A percentile compares a stretch with the other conserved stretches of the same genome.
phyloP scores from a whole-genome alignment of 2,329 filamentous ascomycete genomes.

The Alternaria triticimaculans region DNA sequence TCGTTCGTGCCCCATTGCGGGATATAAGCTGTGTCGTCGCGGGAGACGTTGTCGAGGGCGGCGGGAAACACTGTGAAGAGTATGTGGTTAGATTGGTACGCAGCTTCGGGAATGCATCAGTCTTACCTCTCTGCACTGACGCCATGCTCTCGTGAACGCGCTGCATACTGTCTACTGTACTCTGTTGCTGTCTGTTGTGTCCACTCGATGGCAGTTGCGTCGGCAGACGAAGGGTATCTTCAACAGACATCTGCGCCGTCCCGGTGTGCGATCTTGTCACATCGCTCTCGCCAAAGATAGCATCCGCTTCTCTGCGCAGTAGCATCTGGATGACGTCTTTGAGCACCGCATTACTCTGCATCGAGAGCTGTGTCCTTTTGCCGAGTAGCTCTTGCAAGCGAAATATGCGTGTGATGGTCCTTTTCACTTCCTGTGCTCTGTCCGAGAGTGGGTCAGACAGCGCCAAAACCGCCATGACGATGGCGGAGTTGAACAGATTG shows the following conservation, averaged over 20 bases:
- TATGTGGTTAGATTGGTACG: background rate
- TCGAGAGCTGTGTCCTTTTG: constrained; percentile 19
- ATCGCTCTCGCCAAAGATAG: constrained; percentile 10
- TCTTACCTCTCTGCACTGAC: constrained; percentile 19
- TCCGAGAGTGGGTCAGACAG: constrained; percentile 53
- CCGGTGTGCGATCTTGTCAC: background rate
- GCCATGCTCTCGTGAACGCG: constrained; percentile 21
- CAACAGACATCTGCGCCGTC: constrained; percentile 14
- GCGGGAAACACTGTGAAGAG: background rate
- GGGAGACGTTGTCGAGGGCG: background rate
- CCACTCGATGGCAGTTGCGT: constrained; percentile 7
- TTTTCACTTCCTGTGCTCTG: constrained; percentile 52
- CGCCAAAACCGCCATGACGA: constrained; percentile 53
- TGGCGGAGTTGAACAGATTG: constrained; percentile 55
- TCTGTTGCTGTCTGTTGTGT: background rate
- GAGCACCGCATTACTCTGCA: constrained; percentile 21
- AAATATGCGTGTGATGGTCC: constrained; percentile 53
- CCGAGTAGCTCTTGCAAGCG: constrained; percentile 47
- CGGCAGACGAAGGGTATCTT: constrained; percentile 19
- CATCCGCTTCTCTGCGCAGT: constrained; percentile 19
- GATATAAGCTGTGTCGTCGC: background rate
- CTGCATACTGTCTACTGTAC: constrained; percentile 3
- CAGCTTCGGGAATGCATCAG: background rate
- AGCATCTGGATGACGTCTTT: constrained; percentile 23
- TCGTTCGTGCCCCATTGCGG: background rate